Conservation (phyloP, 2,329 filamentous ascomycete species). For the Camptophora hylomeconis region DNA sequence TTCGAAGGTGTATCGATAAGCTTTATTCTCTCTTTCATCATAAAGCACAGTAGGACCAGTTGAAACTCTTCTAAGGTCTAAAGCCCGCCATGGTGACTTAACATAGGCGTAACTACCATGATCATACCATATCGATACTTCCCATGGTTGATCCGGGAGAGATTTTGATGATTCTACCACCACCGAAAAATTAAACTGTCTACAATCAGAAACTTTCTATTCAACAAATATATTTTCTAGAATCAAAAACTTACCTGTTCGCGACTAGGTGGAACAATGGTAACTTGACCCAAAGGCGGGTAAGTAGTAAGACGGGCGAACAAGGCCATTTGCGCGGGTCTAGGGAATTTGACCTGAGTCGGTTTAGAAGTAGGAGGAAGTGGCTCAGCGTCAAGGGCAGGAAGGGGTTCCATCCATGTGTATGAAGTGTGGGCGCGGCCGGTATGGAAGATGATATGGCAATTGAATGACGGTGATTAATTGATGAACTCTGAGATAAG, state of each 20-base stretch:
- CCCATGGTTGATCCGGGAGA: slow-evolving; percentile 48
- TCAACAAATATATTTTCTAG: no score
- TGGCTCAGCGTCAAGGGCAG: no score
- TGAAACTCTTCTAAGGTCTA: slow-evolving; percentile 36
- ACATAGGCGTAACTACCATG: slow-evolving; percentile 33
- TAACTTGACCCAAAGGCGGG: slow-evolving; percentile 65
- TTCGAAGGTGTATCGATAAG: slow-evolving; percentile 23
- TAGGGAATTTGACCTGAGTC: slow-evolving; percentile 23
- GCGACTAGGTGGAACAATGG: slow-evolving; percentile 37
- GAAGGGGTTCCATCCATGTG: no score
- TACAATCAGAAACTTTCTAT: no score
- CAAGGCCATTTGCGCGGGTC: slow-evolving; percentile 32
- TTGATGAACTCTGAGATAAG: no score
- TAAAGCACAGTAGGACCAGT: slow-evolving; percentile 17
- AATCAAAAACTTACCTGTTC: slow-evolving; percentile 22
- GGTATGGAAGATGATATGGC: no score
- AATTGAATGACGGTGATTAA: slow-evolving; percentile 2
- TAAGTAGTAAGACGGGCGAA: slow-evolving; percentile 46
- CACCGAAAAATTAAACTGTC: slow-evolving; percentile 48
- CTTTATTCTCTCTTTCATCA: slow-evolving; percentile 15
- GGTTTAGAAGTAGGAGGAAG: slow-evolving; percentile 10
- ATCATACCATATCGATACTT: slow-evolving; percentile 66
- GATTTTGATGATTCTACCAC: slow-evolving; percentile 52
- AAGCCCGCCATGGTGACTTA: slow-evolving; percentile 38
- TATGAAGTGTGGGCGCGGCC: slow-evolving; percentile 2